Base-by-base conservation (phyloP, 2,329 filamentous ascomycete species). In the Metarhizium brunneum region DNA sequence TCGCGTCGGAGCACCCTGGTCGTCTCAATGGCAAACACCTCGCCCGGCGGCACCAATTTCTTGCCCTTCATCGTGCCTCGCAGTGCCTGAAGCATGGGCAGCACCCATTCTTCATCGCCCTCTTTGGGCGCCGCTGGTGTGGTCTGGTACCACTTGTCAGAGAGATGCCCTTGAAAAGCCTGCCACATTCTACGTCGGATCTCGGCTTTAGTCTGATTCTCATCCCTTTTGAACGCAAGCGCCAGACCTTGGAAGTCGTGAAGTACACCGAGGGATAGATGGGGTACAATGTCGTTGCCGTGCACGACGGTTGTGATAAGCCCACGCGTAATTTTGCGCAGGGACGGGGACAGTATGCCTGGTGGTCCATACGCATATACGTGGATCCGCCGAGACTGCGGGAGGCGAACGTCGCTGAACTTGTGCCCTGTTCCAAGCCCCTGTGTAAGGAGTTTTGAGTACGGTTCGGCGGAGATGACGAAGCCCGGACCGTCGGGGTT, bases 351-450 rank as follows among this genome's bases (percentile, higher is more conserved):
- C 79, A 91, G 83, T 14, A 85, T 86, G 0, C 86, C 82, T 0
- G 87, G 87, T 2, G 87, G 84, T 0, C 88, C 88, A 65, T 90
- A 92, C 6, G 88, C 85, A 65, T 89, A 92, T 13, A 90, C 88
- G 62, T 92, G 88, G 20, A 91, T 86, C 3, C 86, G 84, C 0
- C 88, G 80, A 16, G 84, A 83, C 0, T 84, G 63, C 0, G 88
- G 88, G 0, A 91, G 76, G 18, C 75, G 77, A 36, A 83, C 68
- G 18, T 73, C 69, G 14, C 65, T 60, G 35, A 63, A 57, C 2
- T 58, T 61, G n/a, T 59, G 52, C 32, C 60, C 62, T 1, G 64
- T 61, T 3, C 68, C 57, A 6, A 68, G 63, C 3, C 65, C 61
- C 29, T 71, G 62, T 2, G 70, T 64, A 8, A 77, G 61, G 14